phyloP scores from a whole-genome alignment of 2,329 filamentous ascomycete genomes.

The Penicillium sp. region DNA sequence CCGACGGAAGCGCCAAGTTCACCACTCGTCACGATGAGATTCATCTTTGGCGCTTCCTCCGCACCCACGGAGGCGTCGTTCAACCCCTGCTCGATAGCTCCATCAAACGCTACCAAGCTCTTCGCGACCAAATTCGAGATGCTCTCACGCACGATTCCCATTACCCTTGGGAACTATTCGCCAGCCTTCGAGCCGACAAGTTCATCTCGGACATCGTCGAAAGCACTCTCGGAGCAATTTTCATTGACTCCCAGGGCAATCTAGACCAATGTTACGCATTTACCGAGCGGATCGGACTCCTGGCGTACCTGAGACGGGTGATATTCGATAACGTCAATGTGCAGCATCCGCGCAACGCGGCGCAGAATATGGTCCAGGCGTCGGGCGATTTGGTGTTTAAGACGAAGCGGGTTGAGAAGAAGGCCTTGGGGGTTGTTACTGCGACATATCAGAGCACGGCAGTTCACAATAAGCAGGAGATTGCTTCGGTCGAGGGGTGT shows the following conservation, averaged over 20 bases:
- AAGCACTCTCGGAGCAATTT: constrained; percentile 75
- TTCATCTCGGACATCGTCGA: constrained; percentile 84
- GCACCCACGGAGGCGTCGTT: constrained; percentile 31
- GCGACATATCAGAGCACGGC: constrained; percentile 25
- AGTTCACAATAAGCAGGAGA: constrained; percentile 11
- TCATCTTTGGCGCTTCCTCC: constrained; percentile 69
- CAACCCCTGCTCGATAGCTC: constrained; percentile 16
- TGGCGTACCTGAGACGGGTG: constrained; percentile 61
- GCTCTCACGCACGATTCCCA: constrained; percentile 50
- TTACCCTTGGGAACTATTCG: constrained; percentile 77
- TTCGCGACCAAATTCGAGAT: constrained; percentile 51
- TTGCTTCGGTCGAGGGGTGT: constrained; percentile 24
- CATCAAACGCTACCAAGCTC: constrained; percentile 45
- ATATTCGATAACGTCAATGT: constrained; percentile 57
- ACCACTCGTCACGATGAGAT: constrained; percentile 27
- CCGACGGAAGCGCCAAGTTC: constrained; percentile 24
- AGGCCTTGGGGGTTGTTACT: background rate
- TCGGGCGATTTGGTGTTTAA: constrained; percentile 15
- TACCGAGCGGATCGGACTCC: constrained; percentile 62
- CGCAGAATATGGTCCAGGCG: constrained; percentile 56
- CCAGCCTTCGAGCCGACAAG: constrained; percentile 66
- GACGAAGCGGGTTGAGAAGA: constrained; percentile 10
- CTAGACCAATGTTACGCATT: constrained; percentile 60
- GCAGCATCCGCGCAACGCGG: constrained; percentile 63
- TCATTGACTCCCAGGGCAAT: constrained; percentile 69